Evolutionary conservation across 2,329 filamentous ascomycete genomes (phyloP), one percentile per base, ranked within the genome.

Genomic region (Colletotrichum sublineola): DNA sequence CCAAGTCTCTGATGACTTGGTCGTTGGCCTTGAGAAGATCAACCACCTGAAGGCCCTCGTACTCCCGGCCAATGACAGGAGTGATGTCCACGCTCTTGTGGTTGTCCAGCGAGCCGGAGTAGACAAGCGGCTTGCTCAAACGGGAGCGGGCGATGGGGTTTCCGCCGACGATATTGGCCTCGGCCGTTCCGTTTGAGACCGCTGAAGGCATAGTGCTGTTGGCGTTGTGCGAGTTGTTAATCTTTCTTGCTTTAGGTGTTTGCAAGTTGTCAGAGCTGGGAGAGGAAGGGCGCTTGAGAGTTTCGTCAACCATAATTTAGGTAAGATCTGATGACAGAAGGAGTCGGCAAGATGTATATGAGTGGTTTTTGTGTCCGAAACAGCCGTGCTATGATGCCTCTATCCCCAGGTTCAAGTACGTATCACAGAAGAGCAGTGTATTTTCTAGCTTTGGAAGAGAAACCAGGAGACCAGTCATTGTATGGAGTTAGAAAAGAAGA

Each of bases 61-160:
- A 88, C 75, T 88, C 86, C 42, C 83, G 83, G 1, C 86, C 86
- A 53, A 88, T 87, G 56, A 84, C 82, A 12, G 86, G 86, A 20
- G 86, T 88, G 33, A 86, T 76, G 63, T 82, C 80, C 12, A 76
- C 70, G 57, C 82, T 78, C 48, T 80, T 77, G 75, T 82, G 82
- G 12, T 74, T 75, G 38, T 86, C 83, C 5, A 86, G 80, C 29
- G 79, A 80, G 56, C 84, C 84, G 44, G 81, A 80, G 75, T 83
- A 83, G 72, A 79, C 77, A 64, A 86, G 77, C 29, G 83, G 82
- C 64, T 81, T 74, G 71, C 76, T 71, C 44, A 81, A 67, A 31
- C 79, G 76, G 36, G 80, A 76, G 8, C 78, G 75, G 60, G 77
- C 78, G 24, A 77, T 72, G n/a, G 77, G 71, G 63, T 81, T 75